phyloP scores from a whole-genome alignment of 148 eudicot species.

The Hydrangea macrophylla region DNA sequence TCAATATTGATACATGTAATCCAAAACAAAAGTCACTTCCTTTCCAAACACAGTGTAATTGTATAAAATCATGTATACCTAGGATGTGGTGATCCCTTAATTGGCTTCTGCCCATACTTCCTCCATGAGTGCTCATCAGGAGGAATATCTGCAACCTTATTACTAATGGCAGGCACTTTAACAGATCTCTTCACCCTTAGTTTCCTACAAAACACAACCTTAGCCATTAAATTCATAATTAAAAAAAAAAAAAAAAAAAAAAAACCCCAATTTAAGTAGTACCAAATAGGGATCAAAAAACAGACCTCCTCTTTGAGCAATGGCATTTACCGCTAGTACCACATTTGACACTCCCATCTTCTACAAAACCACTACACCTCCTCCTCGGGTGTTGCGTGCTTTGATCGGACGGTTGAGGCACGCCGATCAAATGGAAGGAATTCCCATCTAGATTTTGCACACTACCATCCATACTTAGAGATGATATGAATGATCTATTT shows the following conservation, averaged over 20 bases:
- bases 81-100: slow-evolving; percentile 66
- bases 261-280: background rate
- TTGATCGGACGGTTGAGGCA: slow-evolving; percentile 41
- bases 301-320: slow-evolving; percentile 53
- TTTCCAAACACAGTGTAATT: too few species aligned
- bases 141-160: slow-evolving; percentile 58
- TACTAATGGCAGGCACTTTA: slow-evolving; percentile 58
- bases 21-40: too few species aligned
- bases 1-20: too few species aligned
- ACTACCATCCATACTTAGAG: slow-evolving; percentile 50
- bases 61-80: too few species aligned
- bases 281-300: background rate
- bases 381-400: slow-evolving; percentile 26
- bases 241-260: background rate
- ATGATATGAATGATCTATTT: slow-evolving; percentile 45
- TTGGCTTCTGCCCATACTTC: slow-evolving; percentile 66
- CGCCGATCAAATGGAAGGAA: slow-evolving; percentile 44
- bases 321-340: slow-evolving; percentile 47
- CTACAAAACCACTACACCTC: slow-evolving; percentile 41
- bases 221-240: background rate
- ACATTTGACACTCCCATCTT: slow-evolving; percentile 43
- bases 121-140: slow-evolving; percentile 61
- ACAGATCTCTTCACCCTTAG: slow-evolving; percentile 48
- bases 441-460: slow-evolving; percentile 22
- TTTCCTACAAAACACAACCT: slow-evolving; percentile 37